Conservation (phyloP, 164 flowering plant genomes). For the Annona cherimola region DNA sequence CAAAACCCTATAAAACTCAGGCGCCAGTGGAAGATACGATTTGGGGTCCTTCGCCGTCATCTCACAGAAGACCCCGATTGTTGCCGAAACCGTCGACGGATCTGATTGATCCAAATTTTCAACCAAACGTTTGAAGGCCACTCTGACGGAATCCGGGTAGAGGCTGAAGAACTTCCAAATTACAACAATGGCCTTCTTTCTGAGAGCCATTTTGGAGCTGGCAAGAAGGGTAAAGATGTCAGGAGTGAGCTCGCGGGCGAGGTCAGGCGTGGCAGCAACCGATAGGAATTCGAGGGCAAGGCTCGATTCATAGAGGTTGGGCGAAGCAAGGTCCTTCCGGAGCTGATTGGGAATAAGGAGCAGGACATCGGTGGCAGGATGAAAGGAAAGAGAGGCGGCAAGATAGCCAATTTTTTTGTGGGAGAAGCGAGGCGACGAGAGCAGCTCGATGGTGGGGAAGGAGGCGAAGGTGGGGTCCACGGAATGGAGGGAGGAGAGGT, state of each 20-base stretch:
- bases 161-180: constrained; percentile 55
- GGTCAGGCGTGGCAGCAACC: constrained; percentile 49
- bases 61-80: constrained; percentile 86
- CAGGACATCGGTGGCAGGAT: constrained; percentile 58
- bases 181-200: constrained; percentile 65
- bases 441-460: constrained; percentile 72
- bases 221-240: constrained; percentile 58
- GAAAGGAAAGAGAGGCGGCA: constrained; percentile 69
- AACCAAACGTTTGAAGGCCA: constrained; percentile 83
- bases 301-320: constrained; percentile 53
- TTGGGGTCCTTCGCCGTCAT: constrained; percentile 49
- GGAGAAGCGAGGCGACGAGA: constrained; percentile 49
- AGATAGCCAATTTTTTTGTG: constrained; percentile 67
- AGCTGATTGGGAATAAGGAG: constrained; percentile 80
- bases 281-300: constrained; percentile 67
- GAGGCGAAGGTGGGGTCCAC: constrained; percentile 79
- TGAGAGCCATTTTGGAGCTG: constrained; percentile 41
- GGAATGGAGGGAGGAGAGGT: constrained; percentile 55
- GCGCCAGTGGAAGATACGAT: constrained; percentile 80
- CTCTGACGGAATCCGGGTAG: constrained; percentile 76
- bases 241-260: constrained; percentile 68
- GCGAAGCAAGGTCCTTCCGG: constrained; percentile 63
- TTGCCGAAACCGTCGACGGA: constrained; percentile 46
- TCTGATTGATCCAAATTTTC: constrained; percentile 76
- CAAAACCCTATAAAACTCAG: constrained; percentile 80